Evolutionary conservation across 2,329 filamentous ascomycete genomes (phyloP), one percentile per base, ranked within the genome.

Genomic region (Xylaria sp.): DNA sequence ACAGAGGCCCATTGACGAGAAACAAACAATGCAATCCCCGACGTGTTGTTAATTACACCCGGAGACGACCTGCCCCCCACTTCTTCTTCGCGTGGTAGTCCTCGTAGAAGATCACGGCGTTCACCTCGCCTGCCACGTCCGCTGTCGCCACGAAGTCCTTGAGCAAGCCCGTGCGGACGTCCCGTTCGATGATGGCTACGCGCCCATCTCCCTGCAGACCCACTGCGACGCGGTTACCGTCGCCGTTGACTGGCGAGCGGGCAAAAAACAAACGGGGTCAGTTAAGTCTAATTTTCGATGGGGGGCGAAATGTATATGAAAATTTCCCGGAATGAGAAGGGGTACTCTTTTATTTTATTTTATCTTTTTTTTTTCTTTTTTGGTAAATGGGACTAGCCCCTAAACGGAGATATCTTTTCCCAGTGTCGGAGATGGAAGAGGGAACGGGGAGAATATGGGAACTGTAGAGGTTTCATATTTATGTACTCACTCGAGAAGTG

Each of bases 151-250:
- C 75, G 68, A 84, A 82, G 47, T 79, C 76, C 25, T 79, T 81
- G 39, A 94, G 79, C 70, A 83, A 73, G 1, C 92, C 92, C 0
- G 86, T 89, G 61, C 76, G 68, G 1, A 83, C 79, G 77, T 93
- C 84, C 5, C 92, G 82, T 72, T 80, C 76, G 54, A 91, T 85
- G 56, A 94, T 78, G 6, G 85, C 86, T 1, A 92, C 86, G 33
- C 84, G 86, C 36, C 83, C 81, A 57, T 87, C 87, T 17, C 79
- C 78, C 78, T 93, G 90, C 69, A 91, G 82, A 0, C 85, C 90
- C 31, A 93, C 86, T 1, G 89, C 91, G 2, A 93, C 79, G 65
- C 90, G 78, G 61, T 84, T 83, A 0, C 91, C 91, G 11, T 84
- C 85, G 68, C 83, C 83, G 77, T 90, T 93, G 63, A 92, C 79